Evolutionary conservation across 73 alveolate species (phyloP).

Genomic region (Paramecium sonneborni): DNA sequence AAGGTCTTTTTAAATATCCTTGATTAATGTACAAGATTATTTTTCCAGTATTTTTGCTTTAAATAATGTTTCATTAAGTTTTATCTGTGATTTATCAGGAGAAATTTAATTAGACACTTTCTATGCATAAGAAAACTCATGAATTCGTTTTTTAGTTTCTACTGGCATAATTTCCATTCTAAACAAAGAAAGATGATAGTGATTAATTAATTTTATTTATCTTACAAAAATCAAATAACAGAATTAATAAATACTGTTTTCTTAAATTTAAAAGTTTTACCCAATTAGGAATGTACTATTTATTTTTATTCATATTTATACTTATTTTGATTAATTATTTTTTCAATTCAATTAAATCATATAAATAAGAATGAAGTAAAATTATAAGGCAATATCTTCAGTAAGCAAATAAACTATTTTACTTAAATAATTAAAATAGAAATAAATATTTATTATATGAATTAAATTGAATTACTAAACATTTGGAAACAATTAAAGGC

Average conservation of each 20-base stretch:
- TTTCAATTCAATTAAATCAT: too few species aligned
- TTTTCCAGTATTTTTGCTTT: background rate
- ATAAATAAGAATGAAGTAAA: too few species aligned
- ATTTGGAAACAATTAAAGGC: background rate
- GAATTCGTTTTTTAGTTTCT: constrained; percentile 15
- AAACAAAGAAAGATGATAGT: background rate
- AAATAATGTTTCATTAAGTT: constrained; percentile 1
- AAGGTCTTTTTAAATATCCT: background rate
- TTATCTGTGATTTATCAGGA: background rate
- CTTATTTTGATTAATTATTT: too few species aligned
- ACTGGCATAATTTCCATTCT: background rate
- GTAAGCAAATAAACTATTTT: too few species aligned
- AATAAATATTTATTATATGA: background rate
- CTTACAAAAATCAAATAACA: background rate
- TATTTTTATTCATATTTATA: too few species aligned
- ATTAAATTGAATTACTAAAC: background rate
- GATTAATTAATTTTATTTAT: background rate
- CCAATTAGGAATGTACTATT: too few species aligned
- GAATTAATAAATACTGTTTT: background rate
- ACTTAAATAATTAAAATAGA: background rate
- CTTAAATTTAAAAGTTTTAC: too few species aligned
- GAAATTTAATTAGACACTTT: background rate
- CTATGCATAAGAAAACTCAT: background rate
- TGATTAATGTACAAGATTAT: background rate
- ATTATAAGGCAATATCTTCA: too few species aligned